Evolutionary conservation across 495 filamentous ascomycete species (phyloP), one percentile per base, ranked within the genome.

Genomic region (Beverwykella pulmonaria): DNA sequence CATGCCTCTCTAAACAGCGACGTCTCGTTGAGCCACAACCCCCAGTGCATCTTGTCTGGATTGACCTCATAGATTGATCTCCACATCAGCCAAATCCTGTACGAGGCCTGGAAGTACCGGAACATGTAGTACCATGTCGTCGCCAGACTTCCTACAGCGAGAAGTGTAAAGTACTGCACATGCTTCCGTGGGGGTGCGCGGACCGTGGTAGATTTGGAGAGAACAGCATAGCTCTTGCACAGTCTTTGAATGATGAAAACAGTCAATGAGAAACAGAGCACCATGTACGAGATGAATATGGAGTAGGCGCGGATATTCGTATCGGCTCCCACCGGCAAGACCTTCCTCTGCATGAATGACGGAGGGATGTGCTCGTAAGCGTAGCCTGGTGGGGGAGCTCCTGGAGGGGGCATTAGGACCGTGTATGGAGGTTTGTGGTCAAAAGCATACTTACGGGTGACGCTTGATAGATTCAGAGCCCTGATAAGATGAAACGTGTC

Each of bases 1-100:
- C 70, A 73, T n/a, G 70, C 67, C 50, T 73, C 70, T 50, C 61
- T 67, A 53, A 70, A 73, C 25, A 73, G 50, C 48, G 63, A 60
- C 6, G 67, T 70, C 14, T 73, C 56, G 20, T 57, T 63, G 47
- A 73, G 41, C 70, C 70, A 73, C 6, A 64, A 25, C 6, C 67
- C 67, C 67, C 60, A 69, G 29, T 69, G 62, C 39, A 57, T 53
- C 57, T 56, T 23, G 32, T 65, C 39, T 19, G 46, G 34, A 4
- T 3, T n/a, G 2, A 67, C 19, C 12, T 53, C 53, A 39, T 64
- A 63, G 46, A 46, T 56, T 5, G 34, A 60, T 17, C 59, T 58
- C 65, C 65, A 68, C 65, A 58, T 55, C 5, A 44, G 3, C 70
- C 70, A 73, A 0, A 9, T 9, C n/a, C 27, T 15, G 56, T 73